phyloP scores from a whole-genome alignment of 305 asterid genomes.

The Rubia peregrina region DNA sequence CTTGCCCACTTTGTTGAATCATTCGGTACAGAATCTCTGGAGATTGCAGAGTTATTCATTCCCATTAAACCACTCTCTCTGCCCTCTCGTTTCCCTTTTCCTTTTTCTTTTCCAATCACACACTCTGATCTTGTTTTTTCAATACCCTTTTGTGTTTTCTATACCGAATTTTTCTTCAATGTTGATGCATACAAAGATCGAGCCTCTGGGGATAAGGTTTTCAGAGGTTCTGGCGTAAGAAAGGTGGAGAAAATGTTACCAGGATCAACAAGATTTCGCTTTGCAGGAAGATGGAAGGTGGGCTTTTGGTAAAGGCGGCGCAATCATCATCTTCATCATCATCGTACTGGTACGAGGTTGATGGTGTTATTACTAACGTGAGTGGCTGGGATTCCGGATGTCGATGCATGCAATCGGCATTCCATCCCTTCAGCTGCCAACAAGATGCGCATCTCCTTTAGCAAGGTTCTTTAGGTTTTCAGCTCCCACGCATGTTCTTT shows the following conservation, averaged over 20 bases:
- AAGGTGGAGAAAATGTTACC: not conserved
- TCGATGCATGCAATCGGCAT: constrained; percentile 38
- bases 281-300: constrained; percentile 27
- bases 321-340: constrained; percentile 16
- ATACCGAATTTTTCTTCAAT: not conserved
- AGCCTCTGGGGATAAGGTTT: not conserved
- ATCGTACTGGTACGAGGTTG: constrained; percentile 6
- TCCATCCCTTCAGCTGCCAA: constrained; percentile 28
- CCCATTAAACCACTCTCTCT: not conserved
- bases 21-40: not conserved
- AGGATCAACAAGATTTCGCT: not conserved
- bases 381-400: constrained; percentile 35
- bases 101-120: not conserved
- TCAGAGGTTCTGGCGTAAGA: constrained; percentile 5
- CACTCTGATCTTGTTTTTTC: not conserved
- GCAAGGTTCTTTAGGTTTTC: constrained; percentile 3
- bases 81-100: not conserved
- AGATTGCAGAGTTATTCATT: constrained; percentile 6
- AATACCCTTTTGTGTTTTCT: not conserved
- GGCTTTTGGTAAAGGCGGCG: constrained; percentile 19
- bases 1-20: not conserved
- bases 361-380: constrained; percentile 15
- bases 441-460: constrained; percentile 16
- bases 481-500: not conserved
- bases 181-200: not conserved